These are phyloP conservation scores for Ophiostoma triangulosporum DNA, from an alignment of 2,329 filamentous ascomycete species.

Conservation along the genomic window DNA sequence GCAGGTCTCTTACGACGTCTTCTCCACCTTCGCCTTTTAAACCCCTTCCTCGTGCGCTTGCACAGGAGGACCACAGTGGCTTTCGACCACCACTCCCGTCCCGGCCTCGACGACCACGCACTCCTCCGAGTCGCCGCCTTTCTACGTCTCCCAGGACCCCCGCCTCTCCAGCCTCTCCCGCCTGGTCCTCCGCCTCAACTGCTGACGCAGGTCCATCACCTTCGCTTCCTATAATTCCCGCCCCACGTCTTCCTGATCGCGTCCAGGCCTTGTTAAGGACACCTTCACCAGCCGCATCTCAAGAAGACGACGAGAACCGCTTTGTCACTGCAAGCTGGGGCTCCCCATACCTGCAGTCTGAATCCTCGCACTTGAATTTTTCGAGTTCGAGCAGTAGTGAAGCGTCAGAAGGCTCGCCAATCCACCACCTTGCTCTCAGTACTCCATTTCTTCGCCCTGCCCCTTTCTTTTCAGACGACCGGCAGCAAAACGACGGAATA, in stretches of 20 bases:
- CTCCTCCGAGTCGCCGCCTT: conserved; percentile 30
- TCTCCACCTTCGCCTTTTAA: conserved; percentile 33
- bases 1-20: conserved; percentile 38
- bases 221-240: conserved; percentile 42
- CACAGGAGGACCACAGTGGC: conserved; percentile 41
- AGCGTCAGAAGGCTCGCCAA: conserved; percentile 44
- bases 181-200: conserved; percentile 49
- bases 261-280: conserved; percentile 41
- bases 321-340: conserved; percentile 76
- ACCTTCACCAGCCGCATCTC: conserved; percentile 26
- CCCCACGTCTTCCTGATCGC: conserved; percentile 43
- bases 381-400: conserved; percentile 47
- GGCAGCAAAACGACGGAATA: conserved; percentile 21
- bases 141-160: conserved; percentile 30
- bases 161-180: conserved; percentile 32
- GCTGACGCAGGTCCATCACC: conserved; percentile 46
- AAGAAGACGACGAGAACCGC: conserved; percentile 24
- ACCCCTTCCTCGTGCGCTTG: conserved; percentile 45
- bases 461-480: conserved; percentile 28
- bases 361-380: conserved; percentile 32
- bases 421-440: conserved; percentile 47
- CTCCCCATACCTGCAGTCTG: conserved; percentile 68
- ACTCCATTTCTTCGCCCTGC: conserved; percentile 49
- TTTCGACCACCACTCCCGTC: conserved; percentile 17
- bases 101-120: conserved; percentile 17